phyloP scores from a whole-genome alignment of 139 green algal genomes.

The Coccomyxa sp. region DNA sequence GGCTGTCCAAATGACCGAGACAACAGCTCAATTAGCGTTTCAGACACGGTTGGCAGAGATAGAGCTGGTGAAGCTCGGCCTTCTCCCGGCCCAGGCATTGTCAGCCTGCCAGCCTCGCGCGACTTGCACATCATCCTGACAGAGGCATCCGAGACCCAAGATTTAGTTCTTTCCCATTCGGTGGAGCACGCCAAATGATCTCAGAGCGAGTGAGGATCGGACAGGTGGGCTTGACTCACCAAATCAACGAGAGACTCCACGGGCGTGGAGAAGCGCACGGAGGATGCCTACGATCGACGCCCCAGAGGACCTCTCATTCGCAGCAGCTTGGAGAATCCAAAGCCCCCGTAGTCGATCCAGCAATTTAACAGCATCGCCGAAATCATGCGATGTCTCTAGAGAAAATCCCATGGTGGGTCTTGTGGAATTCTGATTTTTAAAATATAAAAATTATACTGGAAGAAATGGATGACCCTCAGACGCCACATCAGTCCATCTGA shows the following conservation, averaged over 20 bases:
- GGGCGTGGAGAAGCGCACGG: neutral
- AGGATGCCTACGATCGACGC: neutral
- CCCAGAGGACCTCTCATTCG: neutral
- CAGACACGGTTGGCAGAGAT: no score
- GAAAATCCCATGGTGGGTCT: neutral
- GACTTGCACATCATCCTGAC: no score
- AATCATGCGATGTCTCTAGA: constrained; percentile 1
- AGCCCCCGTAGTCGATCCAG: neutral
- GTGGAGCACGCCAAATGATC: neutral
- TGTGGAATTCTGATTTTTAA: neutral
- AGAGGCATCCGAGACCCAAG: neutral
- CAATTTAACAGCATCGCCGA: constrained; percentile 1
- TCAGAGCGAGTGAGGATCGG: neutral
- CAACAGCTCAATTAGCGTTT: no score
- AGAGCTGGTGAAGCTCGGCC: no score
- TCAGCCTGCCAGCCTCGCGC: no score
- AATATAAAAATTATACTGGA: constrained; percentile 3
- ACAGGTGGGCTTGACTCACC: neutral
- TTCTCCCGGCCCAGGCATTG: no score
- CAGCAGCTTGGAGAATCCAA: neutral
- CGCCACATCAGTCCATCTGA: neutral
- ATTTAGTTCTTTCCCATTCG: constrained; percentile 1
- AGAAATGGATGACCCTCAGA: constrained; percentile 1
- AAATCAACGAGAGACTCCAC: neutral
- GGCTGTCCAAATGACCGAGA: no score